Evolutionary conservation across 2,329 filamentous ascomycete species (phyloP), one percentile per base, ranked within the genome.

Genomic region (Thyridium curvatum): DNA sequence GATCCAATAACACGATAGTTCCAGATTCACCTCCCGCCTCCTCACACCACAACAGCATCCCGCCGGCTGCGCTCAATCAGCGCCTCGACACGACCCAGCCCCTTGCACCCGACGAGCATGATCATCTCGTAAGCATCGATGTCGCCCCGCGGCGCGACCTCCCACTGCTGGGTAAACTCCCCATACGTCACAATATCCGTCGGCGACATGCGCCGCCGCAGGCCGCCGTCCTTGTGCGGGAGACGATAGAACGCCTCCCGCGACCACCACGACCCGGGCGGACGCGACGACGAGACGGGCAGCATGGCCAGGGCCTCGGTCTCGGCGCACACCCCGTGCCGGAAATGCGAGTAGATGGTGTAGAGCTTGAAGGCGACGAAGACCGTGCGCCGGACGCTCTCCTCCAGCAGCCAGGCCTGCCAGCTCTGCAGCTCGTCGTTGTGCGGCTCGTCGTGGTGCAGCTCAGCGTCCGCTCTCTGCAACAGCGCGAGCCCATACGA

Each of bases 311-410:
- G 21, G 6, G 21, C 21, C 6, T 6, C 21, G 10, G 33, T 17
- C 16, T 43, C 34, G 32, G n/a, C 13, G 15, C 41, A 43, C 29
- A 30, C 17, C 30, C 41, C 41, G 4, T 30, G 2, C 4, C 26
- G 35, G 9, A 32, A 28, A 8, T 28, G 21, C 12, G 33, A 34
- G 31, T 41, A 43, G 12, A 38, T 32, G 4, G 30, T 40, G 32
- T 43, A 41, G 13, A 43, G 34, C 41, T 41, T 43, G 26, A 38
- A 43, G 14, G 35, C 34, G 8, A 41, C 21, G 16, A 41, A 7
- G n/a, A 43, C 41, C 13, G 41, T 38, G 9, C 41, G 34, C 16
- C 41, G 41, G 34, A 43, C 37, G 31, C 41, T 43, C 30, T 43
- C 41, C 16, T 21, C 41, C 17, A 43, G n/a, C 4, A 43, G 18